These are phyloP conservation scores for Xylaria sp. DNA, from an alignment of 2,329 filamentous ascomycete genomes.

Conservation along the genomic window DNA sequence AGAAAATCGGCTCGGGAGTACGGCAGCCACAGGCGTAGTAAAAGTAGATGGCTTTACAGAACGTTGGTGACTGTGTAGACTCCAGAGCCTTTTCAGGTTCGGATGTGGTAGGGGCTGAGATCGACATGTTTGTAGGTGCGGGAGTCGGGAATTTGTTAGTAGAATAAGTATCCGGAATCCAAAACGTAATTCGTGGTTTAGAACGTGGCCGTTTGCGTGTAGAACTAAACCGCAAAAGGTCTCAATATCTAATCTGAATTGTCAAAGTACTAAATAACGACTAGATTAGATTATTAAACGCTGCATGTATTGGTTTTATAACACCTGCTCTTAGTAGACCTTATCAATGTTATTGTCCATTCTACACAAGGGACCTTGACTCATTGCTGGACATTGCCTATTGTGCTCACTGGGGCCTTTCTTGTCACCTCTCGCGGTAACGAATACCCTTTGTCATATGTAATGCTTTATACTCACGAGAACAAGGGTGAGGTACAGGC, in stretches of 20 bases:
- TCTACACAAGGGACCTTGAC: neutral
- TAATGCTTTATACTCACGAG: too few relatives aligned
- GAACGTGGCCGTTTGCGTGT: neutral
- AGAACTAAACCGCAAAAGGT: neutral
- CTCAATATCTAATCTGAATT: neutral
- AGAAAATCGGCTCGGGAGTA: constrained; percentile 20
- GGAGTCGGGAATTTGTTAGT: neutral
- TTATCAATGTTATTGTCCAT: constrained; percentile 10
- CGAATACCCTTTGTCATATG: neutral
- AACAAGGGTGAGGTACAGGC: too few relatives aligned
- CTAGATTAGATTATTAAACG: neutral
- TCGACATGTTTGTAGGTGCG: neutral
- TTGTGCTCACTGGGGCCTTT: neutral
- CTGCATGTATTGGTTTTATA: neutral
- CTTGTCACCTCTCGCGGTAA: neutral
- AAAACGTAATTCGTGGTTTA: neutral
- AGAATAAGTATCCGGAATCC: neutral
- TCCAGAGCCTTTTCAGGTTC: neutral
- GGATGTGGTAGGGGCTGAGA: neutral
- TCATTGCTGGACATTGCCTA: neutral
- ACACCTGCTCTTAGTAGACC: neutral
- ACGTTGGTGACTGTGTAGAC: neutral
- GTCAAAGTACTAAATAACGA: neutral
- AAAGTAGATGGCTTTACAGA: constrained; percentile 38
- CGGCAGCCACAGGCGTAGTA: constrained; percentile 42